Evolutionary conservation across 495 filamentous ascomycete genomes (phyloP).

Genomic region (Staphylotrichum tortipilum): DNA sequence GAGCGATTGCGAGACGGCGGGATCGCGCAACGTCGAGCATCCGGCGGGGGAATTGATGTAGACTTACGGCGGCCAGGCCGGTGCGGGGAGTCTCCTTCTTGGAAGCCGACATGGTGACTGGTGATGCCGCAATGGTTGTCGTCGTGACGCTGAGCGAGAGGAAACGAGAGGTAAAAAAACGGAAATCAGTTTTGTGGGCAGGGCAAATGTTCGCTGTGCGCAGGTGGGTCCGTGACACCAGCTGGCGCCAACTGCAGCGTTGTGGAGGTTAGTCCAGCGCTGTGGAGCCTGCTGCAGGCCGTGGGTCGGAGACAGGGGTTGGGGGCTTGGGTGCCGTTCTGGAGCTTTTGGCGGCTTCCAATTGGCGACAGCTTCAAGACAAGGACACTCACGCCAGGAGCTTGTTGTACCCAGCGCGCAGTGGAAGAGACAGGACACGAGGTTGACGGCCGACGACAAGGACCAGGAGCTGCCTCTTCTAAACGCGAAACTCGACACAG

Average conservation of each 20-base stretch:
- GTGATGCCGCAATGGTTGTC: constrained; percentile 15
- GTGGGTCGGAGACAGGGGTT: background rate
- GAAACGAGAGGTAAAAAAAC: constrained; percentile 1
- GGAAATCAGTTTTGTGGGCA: constrained; percentile 10
- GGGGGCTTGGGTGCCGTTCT: background rate
- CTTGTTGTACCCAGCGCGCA: no score
- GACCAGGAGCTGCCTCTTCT: no score
- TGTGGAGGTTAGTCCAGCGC: background rate
- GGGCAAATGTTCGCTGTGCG: constrained; percentile 17
- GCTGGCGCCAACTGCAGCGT: background rate
- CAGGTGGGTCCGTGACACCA: background rate
- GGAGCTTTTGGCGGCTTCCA: constrained; percentile 10
- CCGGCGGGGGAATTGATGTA: background rate
- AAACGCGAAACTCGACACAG: no score
- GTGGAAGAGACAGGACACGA: no score
- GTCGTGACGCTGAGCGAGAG: constrained; percentile 16
- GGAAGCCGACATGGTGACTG: constrained; percentile 17
- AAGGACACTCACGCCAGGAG: background rate
- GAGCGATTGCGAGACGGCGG: background rate
- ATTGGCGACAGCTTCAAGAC: constrained; percentile 11
- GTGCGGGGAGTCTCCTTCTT: constrained; percentile 17
- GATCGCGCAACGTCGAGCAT: background rate
- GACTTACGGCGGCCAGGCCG: constrained; percentile 15
- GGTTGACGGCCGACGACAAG: no score
- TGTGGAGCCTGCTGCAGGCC: background rate